These are phyloP conservation scores for Solidago caesia DNA, from an alignment of 129 eudicot genomes.

Conservation along the genomic window DNA sequence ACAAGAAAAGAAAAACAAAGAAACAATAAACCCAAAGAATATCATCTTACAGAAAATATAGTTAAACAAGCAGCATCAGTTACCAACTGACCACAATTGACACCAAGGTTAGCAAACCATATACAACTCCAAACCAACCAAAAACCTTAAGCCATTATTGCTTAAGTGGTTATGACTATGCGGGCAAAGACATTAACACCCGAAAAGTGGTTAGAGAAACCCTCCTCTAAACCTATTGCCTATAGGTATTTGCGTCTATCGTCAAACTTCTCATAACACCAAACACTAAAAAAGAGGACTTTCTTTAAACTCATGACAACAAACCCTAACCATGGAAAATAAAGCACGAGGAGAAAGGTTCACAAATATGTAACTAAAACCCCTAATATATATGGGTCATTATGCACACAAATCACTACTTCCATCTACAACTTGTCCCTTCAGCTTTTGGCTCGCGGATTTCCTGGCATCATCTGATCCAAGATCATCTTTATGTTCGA, in stretches of 20 bases:
- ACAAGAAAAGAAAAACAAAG: background rate
- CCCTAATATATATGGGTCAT: slow-evolving; percentile 24
- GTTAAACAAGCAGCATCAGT: slow-evolving; percentile 22
- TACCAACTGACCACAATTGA: slow-evolving; percentile 19
- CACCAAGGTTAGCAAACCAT: slow-evolving; percentile 29
- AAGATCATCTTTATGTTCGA: slow-evolving; percentile 24
- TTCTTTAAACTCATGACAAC: slow-evolving; percentile 5
- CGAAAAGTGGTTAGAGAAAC: slow-evolving; percentile 26
- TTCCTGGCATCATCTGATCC: slow-evolving; percentile 32
- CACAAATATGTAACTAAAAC: slow-evolving; percentile 26
- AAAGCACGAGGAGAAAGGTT: slow-evolving; percentile 1
- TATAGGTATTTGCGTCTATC: slow-evolving; percentile 16
- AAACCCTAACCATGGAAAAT: slow-evolving; percentile 14
- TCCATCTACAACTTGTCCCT: slow-evolving; percentile 37
- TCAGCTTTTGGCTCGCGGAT: slow-evolving; percentile 25
- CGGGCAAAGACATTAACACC: slow-evolving; percentile 6
- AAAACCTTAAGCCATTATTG: slow-evolving; percentile 22
- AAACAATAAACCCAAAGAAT: slow-evolving; percentile 5
- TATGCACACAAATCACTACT: slow-evolving; percentile 27
- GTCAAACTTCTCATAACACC: slow-evolving; percentile 25
- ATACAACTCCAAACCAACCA: slow-evolving; percentile 37
- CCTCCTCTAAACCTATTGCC: slow-evolving; percentile 27
- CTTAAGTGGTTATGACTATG: slow-evolving; percentile 20
- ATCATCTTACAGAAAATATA: slow-evolving; percentile 18
- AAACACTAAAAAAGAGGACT: slow-evolving; percentile 14